Base-by-base conservation (phyloP, 306 rosid species). In the Sphenostylis stenocarpa region DNA sequence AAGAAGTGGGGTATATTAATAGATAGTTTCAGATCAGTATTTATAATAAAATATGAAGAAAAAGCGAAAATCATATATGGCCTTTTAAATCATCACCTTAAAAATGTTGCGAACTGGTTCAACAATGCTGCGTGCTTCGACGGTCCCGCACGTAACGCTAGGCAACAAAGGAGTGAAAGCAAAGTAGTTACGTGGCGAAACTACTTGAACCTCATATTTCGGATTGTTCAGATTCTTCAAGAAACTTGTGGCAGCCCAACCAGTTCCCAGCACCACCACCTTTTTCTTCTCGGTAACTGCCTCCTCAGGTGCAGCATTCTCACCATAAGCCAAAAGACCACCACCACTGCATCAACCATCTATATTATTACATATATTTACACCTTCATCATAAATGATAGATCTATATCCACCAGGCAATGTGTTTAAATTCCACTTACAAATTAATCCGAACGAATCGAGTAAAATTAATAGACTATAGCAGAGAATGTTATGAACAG, bases 191-290 rank as follows among this genome's bases (percentile, higher is more conserved):
- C 99, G 92, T 70, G 99, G 99, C 19, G 99, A 95, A 19, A 95
- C 75, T 51, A 95, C 89, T 60, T 90, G 92, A 67, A 95, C 94
- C 68, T 95, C 99, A 48, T 89, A 95, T 36, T 82, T 79, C 0
- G 93, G 90, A 69, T 60, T 80, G 7, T 86, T 81, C 14, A 95
- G 80, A 82, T 86, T 90, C 94, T 88, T 95, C 80, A 95, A 28
- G 80, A 95, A 95, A 84, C 96, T 92, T 5, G 99, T 95, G 36
- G 88, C 92, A 19, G 96, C 99, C 99, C 99, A 95, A 20, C 99
- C 99, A n/a, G 97, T 95, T 78, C 99, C 99, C 71, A 95, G 91
- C 56, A 95, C 91, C 31, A 95, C 96, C 75, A 95, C 96, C 77
- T 88, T 95, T 82, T 91, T 91, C 84, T 83, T 92, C 67, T 81